Evolutionary conservation across 306 rosid species (phyloP).

Genomic region (Trifolium pratense): DNA sequence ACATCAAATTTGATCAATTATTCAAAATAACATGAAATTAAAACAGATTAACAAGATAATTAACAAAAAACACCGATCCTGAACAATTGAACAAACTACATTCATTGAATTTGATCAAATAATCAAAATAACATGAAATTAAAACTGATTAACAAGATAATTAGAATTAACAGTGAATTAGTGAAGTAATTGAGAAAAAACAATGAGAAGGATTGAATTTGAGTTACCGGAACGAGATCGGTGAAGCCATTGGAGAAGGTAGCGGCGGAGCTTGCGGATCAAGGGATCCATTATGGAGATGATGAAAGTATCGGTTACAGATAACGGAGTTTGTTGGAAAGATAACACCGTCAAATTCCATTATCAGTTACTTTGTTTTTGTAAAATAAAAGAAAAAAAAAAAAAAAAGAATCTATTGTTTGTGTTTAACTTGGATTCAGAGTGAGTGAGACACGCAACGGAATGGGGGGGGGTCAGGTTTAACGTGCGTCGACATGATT

Average conservation of each 20-base stretch:
- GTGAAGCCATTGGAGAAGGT: conserved; percentile 74
- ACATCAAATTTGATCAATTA: too few relatives aligned
- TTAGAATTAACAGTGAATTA: background rate
- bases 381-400: too few relatives aligned
- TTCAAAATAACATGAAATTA: too few relatives aligned
- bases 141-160: background rate
- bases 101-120: too few relatives aligned
- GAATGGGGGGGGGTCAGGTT: conserved; percentile 23
- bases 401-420: conserved; percentile 39
- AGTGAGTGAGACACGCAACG: conserved; percentile 31
- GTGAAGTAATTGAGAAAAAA: conserved; percentile 5
- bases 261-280: conserved; percentile 69
- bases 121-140: too few relatives aligned
- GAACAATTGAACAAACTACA: too few relatives aligned
- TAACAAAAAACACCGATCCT: too few relatives aligned
- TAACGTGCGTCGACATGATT: conserved; percentile 45
- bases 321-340: conserved; percentile 35
- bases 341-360: conserved; percentile 57
- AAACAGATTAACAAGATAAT: background rate
- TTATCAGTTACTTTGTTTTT: too few relatives aligned
- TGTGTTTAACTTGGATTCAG: conserved; percentile 24
- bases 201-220: too few relatives aligned
- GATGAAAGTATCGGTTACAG: conserved; percentile 38
- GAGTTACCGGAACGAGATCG: conserved; percentile 86
- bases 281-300: conserved; percentile 54